Conservation (phyloP, 495 filamentous ascomycete genomes). For the Hypoxylon intermedium region DNA sequence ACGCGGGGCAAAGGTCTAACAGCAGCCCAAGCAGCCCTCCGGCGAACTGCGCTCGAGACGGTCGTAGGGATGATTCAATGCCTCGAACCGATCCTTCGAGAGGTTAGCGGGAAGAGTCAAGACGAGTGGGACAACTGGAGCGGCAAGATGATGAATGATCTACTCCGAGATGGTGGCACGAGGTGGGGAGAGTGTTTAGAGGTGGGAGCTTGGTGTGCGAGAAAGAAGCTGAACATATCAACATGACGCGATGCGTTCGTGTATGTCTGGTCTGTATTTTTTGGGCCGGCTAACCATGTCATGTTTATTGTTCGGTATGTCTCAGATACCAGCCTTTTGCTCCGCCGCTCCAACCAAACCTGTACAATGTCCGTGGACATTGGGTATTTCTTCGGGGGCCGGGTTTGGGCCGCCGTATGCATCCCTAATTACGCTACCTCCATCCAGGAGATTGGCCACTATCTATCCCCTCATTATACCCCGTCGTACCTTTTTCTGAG, state of each 20-base stretch:
- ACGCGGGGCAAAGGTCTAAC: constrained; percentile 60
- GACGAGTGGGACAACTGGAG: constrained; percentile 95
- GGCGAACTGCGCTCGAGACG: constrained; percentile 78
- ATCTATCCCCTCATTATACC: constrained; percentile 9
- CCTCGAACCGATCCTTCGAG: constrained; percentile 81
- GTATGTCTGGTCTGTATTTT: constrained; percentile 3
- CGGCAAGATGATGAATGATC: constrained; percentile 82
- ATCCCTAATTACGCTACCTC: too few relatives aligned
- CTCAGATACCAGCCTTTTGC: constrained; percentile 14
- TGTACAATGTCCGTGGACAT: constrained; percentile 12
- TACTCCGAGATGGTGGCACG: constrained; percentile 79
- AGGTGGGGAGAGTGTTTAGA: constrained; percentile 89
- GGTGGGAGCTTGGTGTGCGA: constrained; percentile 93
- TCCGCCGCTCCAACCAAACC: constrained; percentile 16
- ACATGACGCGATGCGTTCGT: constrained; percentile 14
- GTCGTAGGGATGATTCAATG: constrained; percentile 88
- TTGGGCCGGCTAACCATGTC: constrained; percentile 7
- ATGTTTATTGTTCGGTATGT: constrained; percentile 19
- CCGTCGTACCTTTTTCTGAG: constrained; percentile 81
- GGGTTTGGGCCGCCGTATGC: too few relatives aligned
- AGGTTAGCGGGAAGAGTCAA: constrained; percentile 81
- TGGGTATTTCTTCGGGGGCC: too few relatives aligned
- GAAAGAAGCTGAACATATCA: constrained; percentile 60
- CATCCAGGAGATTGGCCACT: too few relatives aligned
- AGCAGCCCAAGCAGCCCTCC: constrained; percentile 73